Evolutionary conservation across 129 eudicot species (phyloP).

Genomic region (Artemisia annua): DNA sequence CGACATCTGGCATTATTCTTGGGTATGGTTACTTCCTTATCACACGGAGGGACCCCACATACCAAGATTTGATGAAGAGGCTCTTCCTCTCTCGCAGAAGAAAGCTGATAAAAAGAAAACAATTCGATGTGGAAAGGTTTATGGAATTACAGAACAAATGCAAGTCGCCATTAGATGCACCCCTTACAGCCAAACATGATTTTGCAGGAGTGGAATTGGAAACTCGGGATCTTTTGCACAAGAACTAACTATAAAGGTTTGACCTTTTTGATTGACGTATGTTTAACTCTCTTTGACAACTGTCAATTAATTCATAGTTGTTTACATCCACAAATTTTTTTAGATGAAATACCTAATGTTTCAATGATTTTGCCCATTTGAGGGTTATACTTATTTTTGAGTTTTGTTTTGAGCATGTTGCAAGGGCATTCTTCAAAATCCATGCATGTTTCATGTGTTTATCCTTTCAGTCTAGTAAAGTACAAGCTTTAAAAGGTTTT

Average conservation of each 20-base stretch:
- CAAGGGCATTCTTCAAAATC: too few species aligned
- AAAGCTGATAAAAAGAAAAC: conserved; percentile 65
- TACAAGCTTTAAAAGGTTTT: too few species aligned
- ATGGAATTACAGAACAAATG: conserved; percentile 64
- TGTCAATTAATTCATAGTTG: background rate
- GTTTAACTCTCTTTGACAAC: conserved; percentile 10
- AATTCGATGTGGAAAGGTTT: conserved; percentile 64
- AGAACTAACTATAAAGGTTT: conserved; percentile 34
- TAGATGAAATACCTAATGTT: conserved; percentile 11
- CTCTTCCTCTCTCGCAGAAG: conserved; percentile 77
- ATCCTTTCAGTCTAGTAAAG: too few species aligned
- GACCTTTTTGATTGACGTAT: conserved; percentile 23
- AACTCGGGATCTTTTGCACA: conserved; percentile 49
- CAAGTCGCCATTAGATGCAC: conserved; percentile 52
- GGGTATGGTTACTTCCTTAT: conserved; percentile 81
- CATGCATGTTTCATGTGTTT: too few species aligned
- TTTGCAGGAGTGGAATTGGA: conserved; percentile 53
- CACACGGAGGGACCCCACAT: conserved; percentile 82
- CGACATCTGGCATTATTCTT: conserved; percentile 64
- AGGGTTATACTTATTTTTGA: conserved; percentile 2
- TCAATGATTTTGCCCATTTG: conserved; percentile 13
- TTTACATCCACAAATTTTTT: conserved; percentile 14
- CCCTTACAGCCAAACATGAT: conserved; percentile 36
- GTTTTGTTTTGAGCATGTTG: too few species aligned
- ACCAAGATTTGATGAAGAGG: conserved; percentile 85